Conservation (phyloP, 2,329 filamentous ascomycete species). For the Fusarium chlamydosporum region DNA sequence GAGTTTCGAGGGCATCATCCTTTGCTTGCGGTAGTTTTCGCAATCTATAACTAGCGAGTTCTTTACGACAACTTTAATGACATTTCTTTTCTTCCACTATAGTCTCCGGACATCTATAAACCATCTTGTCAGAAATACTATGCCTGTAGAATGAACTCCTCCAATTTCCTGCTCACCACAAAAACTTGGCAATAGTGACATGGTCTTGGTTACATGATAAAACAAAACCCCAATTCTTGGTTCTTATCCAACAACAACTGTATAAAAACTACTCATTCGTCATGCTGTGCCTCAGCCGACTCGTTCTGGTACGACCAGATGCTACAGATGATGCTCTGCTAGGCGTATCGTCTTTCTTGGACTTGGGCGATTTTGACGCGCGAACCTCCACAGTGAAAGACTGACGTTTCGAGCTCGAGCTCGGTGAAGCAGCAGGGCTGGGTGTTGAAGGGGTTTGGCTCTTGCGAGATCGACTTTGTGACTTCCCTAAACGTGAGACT, state of each 20-base stretch:
- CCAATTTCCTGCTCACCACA: not conserved
- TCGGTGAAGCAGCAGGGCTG: constrained; percentile 5
- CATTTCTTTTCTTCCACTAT: constrained; percentile 3
- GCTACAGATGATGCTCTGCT: constrained; percentile 10
- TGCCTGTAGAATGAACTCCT: not conserved
- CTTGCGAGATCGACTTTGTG: constrained; percentile 13
- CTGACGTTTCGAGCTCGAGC: constrained; percentile 13
- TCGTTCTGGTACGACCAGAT: constrained; percentile 19
- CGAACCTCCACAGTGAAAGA: constrained; percentile 29
- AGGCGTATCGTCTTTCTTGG: constrained; percentile 1
- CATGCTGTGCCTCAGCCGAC: constrained; percentile 30
- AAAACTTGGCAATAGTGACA: not conserved
- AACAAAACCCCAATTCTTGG: not conserved
- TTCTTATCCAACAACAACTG: not conserved
- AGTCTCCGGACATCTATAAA: not conserved
- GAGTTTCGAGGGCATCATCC: constrained; percentile 44
- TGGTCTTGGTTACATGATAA: not conserved
- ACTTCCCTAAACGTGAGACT: constrained; percentile 6
- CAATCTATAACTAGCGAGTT: constrained; percentile 19
- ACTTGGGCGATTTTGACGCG: constrained; percentile 24
- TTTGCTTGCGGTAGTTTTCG: constrained; percentile 18
- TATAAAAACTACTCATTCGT: constrained; percentile 11
- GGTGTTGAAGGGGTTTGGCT: constrained; percentile 17
- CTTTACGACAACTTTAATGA: constrained; percentile 36
- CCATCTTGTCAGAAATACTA: not conserved